phyloP scores from a whole-genome alignment of 345 rosid genomes.

The Dovyalis caffra region DNA sequence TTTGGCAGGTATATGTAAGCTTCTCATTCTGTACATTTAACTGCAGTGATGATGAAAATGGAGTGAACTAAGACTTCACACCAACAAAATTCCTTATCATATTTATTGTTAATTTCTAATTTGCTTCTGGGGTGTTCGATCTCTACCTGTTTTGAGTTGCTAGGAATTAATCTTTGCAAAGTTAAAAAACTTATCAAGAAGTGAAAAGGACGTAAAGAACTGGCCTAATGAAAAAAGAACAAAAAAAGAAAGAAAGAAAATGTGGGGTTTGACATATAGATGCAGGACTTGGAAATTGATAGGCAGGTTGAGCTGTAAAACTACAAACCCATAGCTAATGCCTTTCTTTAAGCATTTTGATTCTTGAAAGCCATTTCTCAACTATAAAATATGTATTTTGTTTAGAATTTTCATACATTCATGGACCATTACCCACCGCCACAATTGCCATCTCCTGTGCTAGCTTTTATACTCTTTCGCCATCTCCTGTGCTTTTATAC shows the following conservation, averaged over 20 bases:
- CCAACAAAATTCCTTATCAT: not conserved
- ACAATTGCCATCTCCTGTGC: slow-evolving; percentile 8
- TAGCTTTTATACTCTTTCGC: slow-evolving; percentile 27
- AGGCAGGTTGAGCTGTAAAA: slow-evolving; percentile 10
- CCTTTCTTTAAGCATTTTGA: slow-evolving; percentile 1
- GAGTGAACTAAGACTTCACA: not conserved
- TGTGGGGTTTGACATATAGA: not conserved
- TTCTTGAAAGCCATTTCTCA: slow-evolving; percentile 47
- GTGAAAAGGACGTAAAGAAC: not conserved
- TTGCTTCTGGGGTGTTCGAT: not conserved
- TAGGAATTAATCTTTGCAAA: not conserved
- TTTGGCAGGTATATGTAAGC: not conserved
- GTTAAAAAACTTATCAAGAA: not conserved
- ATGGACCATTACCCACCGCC: slow-evolving; percentile 40
- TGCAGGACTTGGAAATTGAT: slow-evolving; percentile 6
- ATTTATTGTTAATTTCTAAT: not conserved
- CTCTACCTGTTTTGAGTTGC: not conserved
- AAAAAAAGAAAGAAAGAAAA: no score
- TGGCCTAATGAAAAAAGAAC: not conserved
- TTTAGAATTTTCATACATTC: not conserved
- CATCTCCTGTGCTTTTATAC: slow-evolving; percentile 10
- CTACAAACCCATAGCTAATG: not conserved
- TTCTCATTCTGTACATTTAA: no score
- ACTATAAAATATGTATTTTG: slow-evolving; percentile 24
- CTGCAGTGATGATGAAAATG: not conserved